Conservation (phyloP, 2,329 filamentous ascomycete species). For the Claviceps sorghi region DNA sequence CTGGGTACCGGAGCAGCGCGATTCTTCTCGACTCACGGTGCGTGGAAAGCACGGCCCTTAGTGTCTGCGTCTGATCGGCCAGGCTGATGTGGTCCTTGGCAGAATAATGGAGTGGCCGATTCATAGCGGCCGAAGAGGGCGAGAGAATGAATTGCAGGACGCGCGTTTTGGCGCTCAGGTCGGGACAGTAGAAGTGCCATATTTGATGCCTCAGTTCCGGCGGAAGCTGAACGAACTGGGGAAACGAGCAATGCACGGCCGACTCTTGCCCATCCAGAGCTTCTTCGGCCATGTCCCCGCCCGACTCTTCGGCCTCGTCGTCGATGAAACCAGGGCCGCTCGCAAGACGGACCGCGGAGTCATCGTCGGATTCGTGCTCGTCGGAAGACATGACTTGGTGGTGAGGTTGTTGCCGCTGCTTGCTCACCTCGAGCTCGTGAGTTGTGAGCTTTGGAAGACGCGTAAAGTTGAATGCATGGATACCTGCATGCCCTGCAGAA, state of each 20-base stretch:
- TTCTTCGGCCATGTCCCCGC: conserved; percentile 1
- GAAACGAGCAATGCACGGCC: conserved; percentile 8
- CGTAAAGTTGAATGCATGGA: background rate
- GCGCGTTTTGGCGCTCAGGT: conserved; percentile 12
- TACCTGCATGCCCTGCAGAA: too few species aligned
- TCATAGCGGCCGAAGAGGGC: background rate
- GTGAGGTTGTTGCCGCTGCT: background rate
- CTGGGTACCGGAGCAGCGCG: conserved; percentile 17
- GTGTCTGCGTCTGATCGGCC: conserved; percentile 13
- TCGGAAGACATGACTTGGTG: background rate
- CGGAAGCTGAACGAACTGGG: conserved; percentile 15
- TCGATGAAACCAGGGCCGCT: conserved; percentile 5
- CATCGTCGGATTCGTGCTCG: background rate
- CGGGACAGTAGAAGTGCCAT: conserved; percentile 20
- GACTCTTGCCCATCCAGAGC: background rate
- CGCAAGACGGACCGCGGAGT: background rate
- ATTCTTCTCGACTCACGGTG: conserved; percentile 22
- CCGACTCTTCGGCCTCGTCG: conserved; percentile 3
- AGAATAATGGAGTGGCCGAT: conserved; percentile 6
- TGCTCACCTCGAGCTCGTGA: background rate
- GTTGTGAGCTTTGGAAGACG: background rate
- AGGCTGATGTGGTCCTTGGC: conserved; percentile 13
- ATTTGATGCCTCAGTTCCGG: conserved; percentile 19
- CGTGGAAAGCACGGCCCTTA: conserved; percentile 19
- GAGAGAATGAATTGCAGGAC: conserved; percentile 7